Percentiles rank a stretch among this genome's conserved stretches.
Conservation (phyloP, 768 basidiomycete genomes). For the Gyrodon lividus region DNA sequence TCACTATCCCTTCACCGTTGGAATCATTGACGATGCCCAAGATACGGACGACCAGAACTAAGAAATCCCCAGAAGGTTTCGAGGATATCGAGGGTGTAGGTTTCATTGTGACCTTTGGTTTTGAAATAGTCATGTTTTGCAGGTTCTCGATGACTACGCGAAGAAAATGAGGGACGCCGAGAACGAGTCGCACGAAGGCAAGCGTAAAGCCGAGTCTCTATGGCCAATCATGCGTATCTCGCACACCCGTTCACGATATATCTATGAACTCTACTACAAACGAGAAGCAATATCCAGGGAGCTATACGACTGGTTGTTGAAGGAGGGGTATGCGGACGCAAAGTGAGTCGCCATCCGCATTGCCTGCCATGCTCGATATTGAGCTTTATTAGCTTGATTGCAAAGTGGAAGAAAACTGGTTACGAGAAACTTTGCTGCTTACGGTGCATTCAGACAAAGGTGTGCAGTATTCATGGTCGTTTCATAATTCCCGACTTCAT, state of each 20-base stretch:
- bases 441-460: slow-evolving; percentile 93
- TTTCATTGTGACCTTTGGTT: not conserved
- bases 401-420: slow-evolving; percentile 99
- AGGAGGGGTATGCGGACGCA: slow-evolving; percentile 94
- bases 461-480: slow-evolving; percentile 29
- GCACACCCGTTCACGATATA: slow-evolving; percentile 93
- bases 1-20: not conserved
- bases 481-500: slow-evolving; percentile 10
- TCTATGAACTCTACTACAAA: slow-evolving; percentile 98
- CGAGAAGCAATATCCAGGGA: slow-evolving; percentile 91
- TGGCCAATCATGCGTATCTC: slow-evolving; percentile 99
- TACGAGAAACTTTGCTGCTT: slow-evolving; percentile 98
- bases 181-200: slow-evolving; percentile 98
- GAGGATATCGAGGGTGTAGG: slow-evolving; percentile 87
- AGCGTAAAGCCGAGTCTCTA: slow-evolving; percentile 87
- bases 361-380: slow-evolving; percentile 3
- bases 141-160: slow-evolving; percentile 97
- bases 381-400: slow-evolving; percentile 67
- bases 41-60: slow-evolving; percentile 89
- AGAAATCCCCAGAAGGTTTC: slow-evolving; percentile 91
- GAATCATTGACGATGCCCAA: slow-evolving; percentile 71
- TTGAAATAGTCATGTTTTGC: slow-evolving; percentile 8
- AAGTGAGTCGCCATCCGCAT: slow-evolving; percentile 59
- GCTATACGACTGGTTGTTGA: slow-evolving; percentile 96
- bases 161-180: slow-evolving; percentile 99